Evolutionary conservation across 2,329 filamentous ascomycete species (phyloP).

Genomic region (Fusarium chaquense): DNA sequence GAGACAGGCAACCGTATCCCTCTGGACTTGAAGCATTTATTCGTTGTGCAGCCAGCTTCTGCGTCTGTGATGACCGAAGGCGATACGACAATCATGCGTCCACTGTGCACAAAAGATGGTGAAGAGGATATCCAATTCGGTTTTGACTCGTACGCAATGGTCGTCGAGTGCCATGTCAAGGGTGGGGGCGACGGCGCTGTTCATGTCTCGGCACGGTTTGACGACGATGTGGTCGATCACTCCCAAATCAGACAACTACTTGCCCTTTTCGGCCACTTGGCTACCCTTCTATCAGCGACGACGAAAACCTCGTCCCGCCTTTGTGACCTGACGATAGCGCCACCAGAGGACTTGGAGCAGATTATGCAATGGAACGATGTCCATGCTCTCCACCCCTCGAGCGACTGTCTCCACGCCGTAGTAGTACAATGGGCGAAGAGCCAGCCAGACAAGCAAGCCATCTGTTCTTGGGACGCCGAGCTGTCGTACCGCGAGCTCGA

Average conservation of each 20-base stretch:
- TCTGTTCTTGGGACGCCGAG: slow-evolving; percentile 18
- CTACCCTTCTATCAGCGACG: slow-evolving; percentile 14
- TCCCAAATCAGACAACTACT: slow-evolving; percentile 14
- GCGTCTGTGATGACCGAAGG: slow-evolving; percentile 8
- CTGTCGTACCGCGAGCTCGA: slow-evolving; percentile 15
- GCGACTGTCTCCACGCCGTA: slow-evolving; percentile 13
- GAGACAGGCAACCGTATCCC: slow-evolving; percentile 6
- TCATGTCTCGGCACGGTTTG: slow-evolving; percentile 14
- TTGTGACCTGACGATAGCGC: slow-evolving; percentile 9
- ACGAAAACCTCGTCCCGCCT: slow-evolving; percentile 8
- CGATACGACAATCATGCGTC: slow-evolving; percentile 11
- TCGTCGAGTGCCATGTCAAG: slow-evolving; percentile 11
- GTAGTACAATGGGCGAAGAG: slow-evolving; percentile 6
- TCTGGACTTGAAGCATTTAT: slow-evolving; percentile 17
- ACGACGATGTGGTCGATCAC: slow-evolving; percentile 8
- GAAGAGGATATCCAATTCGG: slow-evolving; percentile 10
- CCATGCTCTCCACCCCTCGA: slow-evolving; percentile 7
- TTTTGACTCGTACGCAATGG: slow-evolving; percentile 13
- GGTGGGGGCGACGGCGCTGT: slow-evolving; percentile 8
- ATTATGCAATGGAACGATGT: slow-evolving; percentile 13
- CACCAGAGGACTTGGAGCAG: slow-evolving; percentile 12
- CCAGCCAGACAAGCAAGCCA: slow-evolving; percentile 12
- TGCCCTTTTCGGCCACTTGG: slow-evolving; percentile 9
- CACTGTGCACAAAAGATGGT: slow-evolving; percentile 9
- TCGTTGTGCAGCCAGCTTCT: slow-evolving; percentile 12